Evolutionary conservation across 176 grass and related monocot species (phyloP).

Genomic region (Triticum timopheevii): DNA sequence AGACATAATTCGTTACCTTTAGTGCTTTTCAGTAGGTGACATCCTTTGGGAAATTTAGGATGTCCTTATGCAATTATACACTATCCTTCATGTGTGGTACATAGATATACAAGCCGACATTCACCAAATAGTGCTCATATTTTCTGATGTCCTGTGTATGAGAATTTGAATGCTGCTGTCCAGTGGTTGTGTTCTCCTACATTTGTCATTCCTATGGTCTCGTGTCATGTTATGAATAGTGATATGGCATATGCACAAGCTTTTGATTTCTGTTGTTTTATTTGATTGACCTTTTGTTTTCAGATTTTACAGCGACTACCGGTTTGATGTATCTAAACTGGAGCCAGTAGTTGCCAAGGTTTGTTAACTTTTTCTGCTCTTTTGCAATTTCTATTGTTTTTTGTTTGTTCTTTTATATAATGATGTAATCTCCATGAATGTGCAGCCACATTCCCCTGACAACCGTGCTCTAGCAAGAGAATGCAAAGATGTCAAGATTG

Average conservation of each 20-base stretch:
- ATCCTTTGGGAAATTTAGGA: neutral
- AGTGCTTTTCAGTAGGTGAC: neutral
- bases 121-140: neutral
- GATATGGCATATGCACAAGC: neutral
- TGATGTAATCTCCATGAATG: neutral
- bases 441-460: conserved; percentile 97
- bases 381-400: neutral
- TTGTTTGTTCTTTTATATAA: conserved; percentile 2
- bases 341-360: conserved; percentile 98
- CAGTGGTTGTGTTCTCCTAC: neutral
- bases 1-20: neutral
- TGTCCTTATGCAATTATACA: neutral
- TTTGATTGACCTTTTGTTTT: conserved; percentile 15
- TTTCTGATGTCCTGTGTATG: neutral
- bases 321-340: conserved; percentile 87
- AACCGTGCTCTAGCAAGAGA: conserved; percentile 93
- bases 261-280: conserved; percentile 17
- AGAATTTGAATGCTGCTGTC: neutral
- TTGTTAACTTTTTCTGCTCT: neutral
- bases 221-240: neutral
- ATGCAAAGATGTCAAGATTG: conserved; percentile 94
- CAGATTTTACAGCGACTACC: conserved; percentile 88
- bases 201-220: neutral
- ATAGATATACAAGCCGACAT: neutral
- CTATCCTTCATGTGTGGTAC: neutral